Evolutionary conservation across 345 rosid species (phyloP).

Genomic region (Gossypium anomalum): DNA sequence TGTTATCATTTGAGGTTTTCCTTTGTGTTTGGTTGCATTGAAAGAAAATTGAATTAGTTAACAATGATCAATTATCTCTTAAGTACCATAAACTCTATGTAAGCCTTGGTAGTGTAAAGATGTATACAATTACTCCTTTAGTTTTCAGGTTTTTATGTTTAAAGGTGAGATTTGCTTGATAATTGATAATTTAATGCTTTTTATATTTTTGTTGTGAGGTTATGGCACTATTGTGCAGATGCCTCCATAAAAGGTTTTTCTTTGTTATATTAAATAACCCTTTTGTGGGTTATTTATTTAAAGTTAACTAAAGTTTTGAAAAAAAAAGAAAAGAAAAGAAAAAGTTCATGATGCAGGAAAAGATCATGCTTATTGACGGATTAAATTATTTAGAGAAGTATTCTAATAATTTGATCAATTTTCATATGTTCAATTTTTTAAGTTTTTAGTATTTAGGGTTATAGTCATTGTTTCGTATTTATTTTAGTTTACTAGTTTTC

Average conservation of each 20-base stretch:
- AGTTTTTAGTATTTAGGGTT: neutral
- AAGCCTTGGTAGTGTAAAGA: neutral
- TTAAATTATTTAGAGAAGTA: neutral
- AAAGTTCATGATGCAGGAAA: neutral
- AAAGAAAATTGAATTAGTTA: neutral
- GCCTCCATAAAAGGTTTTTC: neutral
- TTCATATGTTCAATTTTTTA: neutral
- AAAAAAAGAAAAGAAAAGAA: neutral
- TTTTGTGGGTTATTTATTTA: neutral
- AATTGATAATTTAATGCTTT: neutral
- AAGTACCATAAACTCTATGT: too few relatives aligned
- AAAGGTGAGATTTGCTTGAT: neutral
- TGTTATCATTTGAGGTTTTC: neutral
- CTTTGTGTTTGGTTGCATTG: neutral
- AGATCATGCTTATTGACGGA: constrained; percentile 11
- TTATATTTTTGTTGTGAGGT: neutral
- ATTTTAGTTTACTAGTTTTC: neutral
- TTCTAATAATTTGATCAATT: neutral
- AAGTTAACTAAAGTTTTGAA: neutral
- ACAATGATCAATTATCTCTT: neutral
- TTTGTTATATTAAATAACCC: too few relatives aligned
- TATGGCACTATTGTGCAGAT: neutral
- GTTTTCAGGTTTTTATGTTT: neutral
- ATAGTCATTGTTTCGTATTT: neutral
- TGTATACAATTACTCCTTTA: neutral